Percentiles rank a stretch among this genome's conserved stretches.
Conservation (phyloP, 2,329 filamentous ascomycete species). For the Ascomycota sp. region DNA sequence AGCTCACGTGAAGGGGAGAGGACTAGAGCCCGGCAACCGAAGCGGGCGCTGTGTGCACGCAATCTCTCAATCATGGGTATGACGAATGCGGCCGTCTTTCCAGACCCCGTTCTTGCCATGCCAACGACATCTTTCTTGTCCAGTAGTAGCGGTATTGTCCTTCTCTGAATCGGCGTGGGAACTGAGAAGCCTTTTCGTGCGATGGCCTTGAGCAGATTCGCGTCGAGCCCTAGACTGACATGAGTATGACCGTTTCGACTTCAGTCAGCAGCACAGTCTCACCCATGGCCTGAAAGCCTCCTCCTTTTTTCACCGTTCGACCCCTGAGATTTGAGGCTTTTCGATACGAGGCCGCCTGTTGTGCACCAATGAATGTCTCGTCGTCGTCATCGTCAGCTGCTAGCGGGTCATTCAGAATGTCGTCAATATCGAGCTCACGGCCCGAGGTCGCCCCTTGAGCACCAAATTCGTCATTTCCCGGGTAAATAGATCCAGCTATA, state of each 20-base stretch:
- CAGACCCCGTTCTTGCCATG: slow-evolving; percentile 96
- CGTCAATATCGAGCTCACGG: slow-evolving; percentile 34
- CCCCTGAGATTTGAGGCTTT: slow-evolving; percentile 69
- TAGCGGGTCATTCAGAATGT: slow-evolving; percentile 33
- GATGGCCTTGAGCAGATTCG: slow-evolving; percentile 74
- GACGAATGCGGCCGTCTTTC: slow-evolving; percentile 95
- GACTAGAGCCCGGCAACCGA: slow-evolving; percentile 72
- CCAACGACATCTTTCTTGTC: slow-evolving; percentile 91
- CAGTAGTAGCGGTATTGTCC: slow-evolving; percentile 81
- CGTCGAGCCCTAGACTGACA: slow-evolving; percentile 41
- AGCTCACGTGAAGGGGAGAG: slow-evolving; percentile 86
- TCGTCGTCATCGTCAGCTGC: slow-evolving; percentile 43
- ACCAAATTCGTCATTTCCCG: too few relatives aligned
- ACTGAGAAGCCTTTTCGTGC: slow-evolving; percentile 86
- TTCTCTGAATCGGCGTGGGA: slow-evolving; percentile 91
- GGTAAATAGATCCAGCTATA: too few relatives aligned
- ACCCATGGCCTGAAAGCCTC: slow-evolving; percentile 93
- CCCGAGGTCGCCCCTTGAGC: slow-evolving; percentile 17
- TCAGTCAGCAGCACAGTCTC: slow-evolving; percentile 6
- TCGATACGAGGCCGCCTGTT: slow-evolving; percentile 71
- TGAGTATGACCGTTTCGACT: too few relatives aligned
- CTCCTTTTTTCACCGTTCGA: slow-evolving; percentile 78
- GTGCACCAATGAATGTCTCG: slow-evolving; percentile 75
- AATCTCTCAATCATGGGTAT: slow-evolving; percentile 95
- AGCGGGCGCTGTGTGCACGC: slow-evolving; percentile 67